These are phyloP conservation scores for Hyaloscypha variabilis DNA, from an alignment of 495 filamentous ascomycete genomes.

Conservation along the genomic window DNA sequence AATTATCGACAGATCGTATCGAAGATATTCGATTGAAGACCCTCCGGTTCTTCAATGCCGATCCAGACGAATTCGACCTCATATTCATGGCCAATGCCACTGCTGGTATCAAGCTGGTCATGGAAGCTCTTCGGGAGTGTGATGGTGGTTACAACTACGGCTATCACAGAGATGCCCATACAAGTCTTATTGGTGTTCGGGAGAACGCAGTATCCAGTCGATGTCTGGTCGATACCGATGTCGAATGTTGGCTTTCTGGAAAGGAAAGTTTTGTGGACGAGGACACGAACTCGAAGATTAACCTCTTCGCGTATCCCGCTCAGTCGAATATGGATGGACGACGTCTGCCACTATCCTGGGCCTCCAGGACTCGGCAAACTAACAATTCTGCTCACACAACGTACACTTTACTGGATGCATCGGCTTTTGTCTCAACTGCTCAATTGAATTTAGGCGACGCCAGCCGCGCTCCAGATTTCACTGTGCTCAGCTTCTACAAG, in stretches of 20 bases:
- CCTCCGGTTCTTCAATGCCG: slow-evolving; percentile 81
- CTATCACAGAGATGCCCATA: slow-evolving; percentile 86
- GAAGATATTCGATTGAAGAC: slow-evolving; percentile 75
- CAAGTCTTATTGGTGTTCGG: slow-evolving; percentile 82
- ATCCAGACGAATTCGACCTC: slow-evolving; percentile 81
- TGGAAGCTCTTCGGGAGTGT: slow-evolving; percentile 68
- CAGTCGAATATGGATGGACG: slow-evolving; percentile 96
- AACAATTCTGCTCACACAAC: slow-evolving; percentile 27
- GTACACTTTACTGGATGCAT: slow-evolving; percentile 90
- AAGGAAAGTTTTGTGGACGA: slow-evolving; percentile 24
- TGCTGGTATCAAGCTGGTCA: slow-evolving; percentile 84
- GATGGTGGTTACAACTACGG: slow-evolving; percentile 75
- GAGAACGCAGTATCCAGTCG: slow-evolving; percentile 65
- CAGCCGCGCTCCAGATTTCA: slow-evolving; percentile 76
- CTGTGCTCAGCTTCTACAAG: slow-evolving; percentile 90
- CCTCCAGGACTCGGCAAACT: slow-evolving; percentile 48
- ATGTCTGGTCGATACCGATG: slow-evolving; percentile 71
- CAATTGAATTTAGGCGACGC: slow-evolving; percentile 70
- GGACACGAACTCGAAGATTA: not conserved
- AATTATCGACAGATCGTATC: slow-evolving; percentile 70
- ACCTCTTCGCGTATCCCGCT: slow-evolving; percentile 81
- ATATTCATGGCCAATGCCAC: slow-evolving; percentile 94
- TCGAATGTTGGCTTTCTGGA: slow-evolving; percentile 66
- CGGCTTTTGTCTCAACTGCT: slow-evolving; percentile 76
- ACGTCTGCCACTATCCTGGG: slow-evolving; percentile 74